phyloP scores from a whole-genome alignment of 202 grass and related monocot species.

The Cymbopogon flexuosus region DNA sequence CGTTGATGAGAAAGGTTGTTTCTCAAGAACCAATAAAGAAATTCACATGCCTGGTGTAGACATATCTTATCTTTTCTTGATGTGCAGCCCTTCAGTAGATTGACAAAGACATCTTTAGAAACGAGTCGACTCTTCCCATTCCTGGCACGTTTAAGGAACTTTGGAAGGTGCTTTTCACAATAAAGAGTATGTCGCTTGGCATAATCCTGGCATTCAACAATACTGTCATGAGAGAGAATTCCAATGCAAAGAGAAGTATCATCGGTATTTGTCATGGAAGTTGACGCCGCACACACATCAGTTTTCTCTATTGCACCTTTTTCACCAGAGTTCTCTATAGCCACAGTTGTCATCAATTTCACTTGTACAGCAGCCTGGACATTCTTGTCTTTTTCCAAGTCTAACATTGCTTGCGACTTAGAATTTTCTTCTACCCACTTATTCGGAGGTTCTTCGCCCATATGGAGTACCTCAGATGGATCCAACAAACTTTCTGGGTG shows the following conservation, averaged over 20 bases:
- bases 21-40: slow-evolving; percentile 86
- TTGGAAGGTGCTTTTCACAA: slow-evolving; percentile 89
- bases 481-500: slow-evolving; percentile 39
- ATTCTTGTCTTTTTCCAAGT: slow-evolving; percentile 22
- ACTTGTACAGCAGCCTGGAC: slow-evolving; percentile 32
- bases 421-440: slow-evolving; percentile 34
- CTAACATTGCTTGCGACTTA: slow-evolving; percentile 33
- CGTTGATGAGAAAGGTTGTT: slow-evolving; percentile 52
- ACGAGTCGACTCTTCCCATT: slow-evolving; percentile 90
- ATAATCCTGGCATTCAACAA: slow-evolving; percentile 68
- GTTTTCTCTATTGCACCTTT: slow-evolving; percentile 31
- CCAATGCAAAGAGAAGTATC: slow-evolving; percentile 59
- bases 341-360: slow-evolving; percentile 28
- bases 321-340: slow-evolving; percentile 37
- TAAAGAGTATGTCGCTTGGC: slow-evolving; percentile 80
- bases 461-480: slow-evolving; percentile 37
- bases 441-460: slow-evolving; percentile 33
- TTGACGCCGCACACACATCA: slow-evolving; percentile 40
- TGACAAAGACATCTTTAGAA: slow-evolving; percentile 91
- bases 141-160: slow-evolving; percentile 95
- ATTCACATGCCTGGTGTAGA: slow-evolving; percentile 83
- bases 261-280: slow-evolving; percentile 35
- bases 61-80: slow-evolving; percentile 83
- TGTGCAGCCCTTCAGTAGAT: slow-evolving; percentile 61
- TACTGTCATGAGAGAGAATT: slow-evolving; percentile 41